Evolutionary conservation across 2,329 filamentous ascomycete genomes (phyloP).

Genomic region (Ophiocordyceps unilateralis): DNA sequence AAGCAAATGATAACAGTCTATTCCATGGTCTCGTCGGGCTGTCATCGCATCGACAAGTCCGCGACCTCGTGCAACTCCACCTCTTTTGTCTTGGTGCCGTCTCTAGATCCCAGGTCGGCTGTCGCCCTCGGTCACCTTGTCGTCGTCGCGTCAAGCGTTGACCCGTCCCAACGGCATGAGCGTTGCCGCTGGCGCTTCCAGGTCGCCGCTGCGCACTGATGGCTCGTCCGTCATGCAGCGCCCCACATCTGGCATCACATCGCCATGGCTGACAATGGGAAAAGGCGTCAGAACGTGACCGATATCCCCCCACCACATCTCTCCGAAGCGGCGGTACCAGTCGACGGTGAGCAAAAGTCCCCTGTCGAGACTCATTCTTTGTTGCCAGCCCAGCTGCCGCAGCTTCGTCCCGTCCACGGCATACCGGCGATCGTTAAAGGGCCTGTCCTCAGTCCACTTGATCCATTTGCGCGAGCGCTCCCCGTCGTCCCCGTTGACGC

Average conservation of each 20-base stretch:
- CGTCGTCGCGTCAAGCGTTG: not conserved
- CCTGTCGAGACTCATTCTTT: constrained; percentile 45
- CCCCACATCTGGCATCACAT: constrained; percentile 33
- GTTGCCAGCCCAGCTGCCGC: constrained; percentile 49
- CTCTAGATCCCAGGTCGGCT: too few species aligned
- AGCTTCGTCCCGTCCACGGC: constrained; percentile 56
- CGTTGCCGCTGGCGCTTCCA: not conserved
- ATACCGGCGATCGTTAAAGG: constrained; percentile 62
- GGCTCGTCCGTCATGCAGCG: not conserved
- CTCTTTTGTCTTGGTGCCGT: too few species aligned
- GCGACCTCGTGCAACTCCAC: too few species aligned
- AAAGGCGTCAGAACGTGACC: constrained; percentile 51
- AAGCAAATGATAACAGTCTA: not conserved
- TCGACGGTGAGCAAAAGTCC: constrained; percentile 48
- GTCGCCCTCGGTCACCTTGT: too few species aligned
- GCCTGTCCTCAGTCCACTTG: constrained; percentile 59
- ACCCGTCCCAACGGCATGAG: not conserved
- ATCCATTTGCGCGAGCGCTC: constrained; percentile 46
- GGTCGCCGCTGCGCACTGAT: not conserved
- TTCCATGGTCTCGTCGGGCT: not conserved
- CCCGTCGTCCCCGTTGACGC: constrained; percentile 29
- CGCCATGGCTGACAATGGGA: constrained; percentile 38
- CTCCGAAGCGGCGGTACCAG: constrained; percentile 51
- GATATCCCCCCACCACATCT: constrained; percentile 58
- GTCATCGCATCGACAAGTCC: not conserved